A percentile compares a stretch with the other conserved stretches of the same genome.
phyloP scores from a whole-genome alignment of 2,329 filamentous ascomycete genomes.

The Colletotrichum coccodes region DNA sequence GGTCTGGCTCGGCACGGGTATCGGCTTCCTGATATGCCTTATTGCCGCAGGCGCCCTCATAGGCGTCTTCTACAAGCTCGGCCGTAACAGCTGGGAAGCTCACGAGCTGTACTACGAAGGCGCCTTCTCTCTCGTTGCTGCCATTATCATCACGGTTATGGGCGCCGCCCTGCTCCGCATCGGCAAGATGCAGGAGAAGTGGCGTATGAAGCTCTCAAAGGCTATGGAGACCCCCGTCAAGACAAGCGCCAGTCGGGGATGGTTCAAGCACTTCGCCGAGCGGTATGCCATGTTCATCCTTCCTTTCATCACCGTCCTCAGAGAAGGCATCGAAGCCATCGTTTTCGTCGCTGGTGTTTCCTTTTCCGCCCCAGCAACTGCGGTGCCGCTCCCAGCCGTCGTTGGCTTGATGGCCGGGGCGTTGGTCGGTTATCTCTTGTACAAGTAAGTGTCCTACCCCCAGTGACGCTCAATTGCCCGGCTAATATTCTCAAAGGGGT shows the following conservation, averaged over 20 bases:
- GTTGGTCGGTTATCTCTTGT: constrained; percentile 78
- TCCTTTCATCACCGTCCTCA: constrained; percentile 87
- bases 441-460: constrained; percentile 67
- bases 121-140: constrained; percentile 78
- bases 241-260: constrained; percentile 53
- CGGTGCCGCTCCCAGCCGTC: constrained; percentile 82
- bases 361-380: constrained; percentile 76
- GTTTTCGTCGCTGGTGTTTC: constrained; percentile 89
- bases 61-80: constrained; percentile 75
- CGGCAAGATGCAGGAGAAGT: constrained; percentile 86
- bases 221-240: constrained; percentile 66
- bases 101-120: constrained; percentile 86
- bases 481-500: constrained; percentile 43
- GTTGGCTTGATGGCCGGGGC: constrained; percentile 75
- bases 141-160: constrained; percentile 83
- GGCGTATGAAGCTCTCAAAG: constrained; percentile 83
- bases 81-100: constrained; percentile 71
- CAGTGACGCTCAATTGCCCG: neutral
- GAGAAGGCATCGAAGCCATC: constrained; percentile 87
- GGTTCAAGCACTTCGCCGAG: constrained; percentile 73
- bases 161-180: constrained; percentile 84
- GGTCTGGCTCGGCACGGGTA: constrained; percentile 70
- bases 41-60: constrained; percentile 73
- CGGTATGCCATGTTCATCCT: constrained; percentile 89
- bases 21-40: constrained; percentile 70